A percentile compares a stretch with the other conserved stretches of the same genome.
phyloP scores from a whole-genome alignment of 257 asterid genomes.

The Nicotiana tabacum region DNA sequence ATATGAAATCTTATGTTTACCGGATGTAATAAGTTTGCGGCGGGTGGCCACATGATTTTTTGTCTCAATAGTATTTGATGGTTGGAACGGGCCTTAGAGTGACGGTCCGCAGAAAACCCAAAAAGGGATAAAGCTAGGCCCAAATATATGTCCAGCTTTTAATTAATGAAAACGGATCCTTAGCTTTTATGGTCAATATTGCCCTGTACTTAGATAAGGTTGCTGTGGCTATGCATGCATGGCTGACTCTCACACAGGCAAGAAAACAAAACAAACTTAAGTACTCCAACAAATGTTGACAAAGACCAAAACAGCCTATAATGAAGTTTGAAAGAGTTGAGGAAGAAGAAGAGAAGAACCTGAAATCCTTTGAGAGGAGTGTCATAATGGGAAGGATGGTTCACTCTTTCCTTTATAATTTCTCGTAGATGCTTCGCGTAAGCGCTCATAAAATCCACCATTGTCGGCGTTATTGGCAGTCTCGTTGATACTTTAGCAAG shows the following conservation, averaged over 20 bases:
- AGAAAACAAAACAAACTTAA: neutral
- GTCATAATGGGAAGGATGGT: conserved; percentile 71
- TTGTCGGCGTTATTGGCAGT: conserved; percentile 32
- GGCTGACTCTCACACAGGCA: neutral
- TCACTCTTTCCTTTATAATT: conserved; percentile 62
- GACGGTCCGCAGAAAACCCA: neutral
- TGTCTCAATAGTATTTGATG: too few relatives aligned
- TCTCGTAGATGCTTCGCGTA: conserved; percentile 67
- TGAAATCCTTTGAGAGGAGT: conserved; percentile 76
- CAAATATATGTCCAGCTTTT: neutral
- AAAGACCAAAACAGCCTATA: neutral
- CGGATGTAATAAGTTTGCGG: too few relatives aligned
- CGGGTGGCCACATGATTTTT: too few relatives aligned
- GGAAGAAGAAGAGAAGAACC: conserved; percentile 28
- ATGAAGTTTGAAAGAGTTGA: neutral
- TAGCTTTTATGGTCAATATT: neutral
- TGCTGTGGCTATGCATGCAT: conserved; percentile 17
- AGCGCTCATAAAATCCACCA: conserved; percentile 70
- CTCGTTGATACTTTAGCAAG: conserved; percentile 52
- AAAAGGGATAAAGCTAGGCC: neutral
- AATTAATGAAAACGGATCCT: neutral
- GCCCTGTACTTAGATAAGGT: conserved; percentile 9
- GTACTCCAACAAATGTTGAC: neutral
- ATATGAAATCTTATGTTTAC: too few relatives aligned
- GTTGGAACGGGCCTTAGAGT: neutral